Evolutionary conservation across 805 yeast genomes (phyloP), one percentile per base, ranked within the genome.

Genomic region (Brettanomyces anomalus): DNA sequence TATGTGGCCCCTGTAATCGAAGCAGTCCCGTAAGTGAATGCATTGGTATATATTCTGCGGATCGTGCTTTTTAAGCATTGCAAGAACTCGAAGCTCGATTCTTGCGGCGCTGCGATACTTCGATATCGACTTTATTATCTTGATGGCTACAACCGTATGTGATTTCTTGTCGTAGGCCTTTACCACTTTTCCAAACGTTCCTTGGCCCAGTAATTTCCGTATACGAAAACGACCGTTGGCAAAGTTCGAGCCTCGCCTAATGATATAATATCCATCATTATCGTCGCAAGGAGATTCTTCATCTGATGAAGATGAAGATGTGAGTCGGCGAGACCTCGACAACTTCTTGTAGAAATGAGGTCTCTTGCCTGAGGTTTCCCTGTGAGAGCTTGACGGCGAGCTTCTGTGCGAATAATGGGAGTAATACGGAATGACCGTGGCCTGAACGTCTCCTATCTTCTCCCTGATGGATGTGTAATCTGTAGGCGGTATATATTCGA

Each of bases 51-150:
- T 52, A 60, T 77, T 83, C 26, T 67, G 60, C 26, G 81, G 77
- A 58, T 87, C 97, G 57, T 78, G 79, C 53, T 74, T 74, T 45
- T 82, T 77, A 44, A 87, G 65, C 40, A 90, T 81, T 15, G 84
- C 68, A 46, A 93, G 66, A 11, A 93, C 87, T 39, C 97, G 67
- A 20, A 93, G 69, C 65, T 93, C 99, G 43, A 89, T 87, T 61
- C 83, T 85, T 13, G 96, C 86, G 3, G 98, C 98, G 56, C 89
- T 97, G 43, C 97, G 72, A 61, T 93, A 93, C 66, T 94, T 86
- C 19, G 88, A 95, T 19, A 93, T 83, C 17, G 96, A 86, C 45
- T 95, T 72, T 40, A 93, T 93, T 47, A 93, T 85, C 61, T 93
- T 93, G 46, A 93, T 83, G 2, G 99, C 99, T 37, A 87, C 93